Percentiles rank a stretch among this genome's conserved stretches.
phyloP scores from a whole-genome alignment of 371 early-diverging fungal species.

The Rhizopus arrhizus region DNA sequence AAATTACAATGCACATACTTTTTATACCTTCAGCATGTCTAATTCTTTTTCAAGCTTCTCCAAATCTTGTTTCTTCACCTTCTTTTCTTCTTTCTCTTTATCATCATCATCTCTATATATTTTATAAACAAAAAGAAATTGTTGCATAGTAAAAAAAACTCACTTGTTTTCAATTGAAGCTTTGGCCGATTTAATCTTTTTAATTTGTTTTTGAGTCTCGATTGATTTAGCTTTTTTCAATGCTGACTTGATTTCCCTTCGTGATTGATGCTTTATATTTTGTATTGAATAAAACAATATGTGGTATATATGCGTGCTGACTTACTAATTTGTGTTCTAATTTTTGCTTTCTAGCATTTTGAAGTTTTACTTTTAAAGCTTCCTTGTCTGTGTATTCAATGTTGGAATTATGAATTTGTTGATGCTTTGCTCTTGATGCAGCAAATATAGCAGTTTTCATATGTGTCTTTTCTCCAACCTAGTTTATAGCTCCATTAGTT shows the following conservation, averaged over 20 bases:
- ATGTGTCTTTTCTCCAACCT: constrained; percentile 33
- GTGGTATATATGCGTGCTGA: too few species aligned
- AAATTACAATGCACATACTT: background rate
- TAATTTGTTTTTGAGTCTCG: constrained; percentile 43
- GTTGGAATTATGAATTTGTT: constrained; percentile 15
- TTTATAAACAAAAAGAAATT: constrained; percentile 1
- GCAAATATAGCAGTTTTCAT: constrained; percentile 27
- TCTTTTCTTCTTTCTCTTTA: constrained; percentile 17
- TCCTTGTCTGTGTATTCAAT: constrained; percentile 4
- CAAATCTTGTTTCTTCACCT: constrained; percentile 24
- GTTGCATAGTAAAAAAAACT: background rate
- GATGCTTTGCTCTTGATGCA: constrained; percentile 31
- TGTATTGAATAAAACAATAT: background rate
- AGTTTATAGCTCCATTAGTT: background rate
- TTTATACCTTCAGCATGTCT: constrained; percentile 37
- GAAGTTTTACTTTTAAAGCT: constrained; percentile 18
- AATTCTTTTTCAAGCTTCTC: constrained; percentile 38
- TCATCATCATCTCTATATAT: constrained; percentile 4
- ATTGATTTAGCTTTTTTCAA: constrained; percentile 39
- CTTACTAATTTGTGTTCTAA: constrained; percentile 42
- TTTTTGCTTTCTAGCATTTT: constrained; percentile 31
- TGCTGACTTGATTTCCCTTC: constrained; percentile 32
- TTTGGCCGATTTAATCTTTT: constrained; percentile 32
- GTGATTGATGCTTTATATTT: constrained; percentile 38
- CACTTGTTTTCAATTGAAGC: constrained; percentile 22